Evolutionary conservation across 441 rosid genomes (phyloP).

Genomic region (Brassica hybrid): DNA sequence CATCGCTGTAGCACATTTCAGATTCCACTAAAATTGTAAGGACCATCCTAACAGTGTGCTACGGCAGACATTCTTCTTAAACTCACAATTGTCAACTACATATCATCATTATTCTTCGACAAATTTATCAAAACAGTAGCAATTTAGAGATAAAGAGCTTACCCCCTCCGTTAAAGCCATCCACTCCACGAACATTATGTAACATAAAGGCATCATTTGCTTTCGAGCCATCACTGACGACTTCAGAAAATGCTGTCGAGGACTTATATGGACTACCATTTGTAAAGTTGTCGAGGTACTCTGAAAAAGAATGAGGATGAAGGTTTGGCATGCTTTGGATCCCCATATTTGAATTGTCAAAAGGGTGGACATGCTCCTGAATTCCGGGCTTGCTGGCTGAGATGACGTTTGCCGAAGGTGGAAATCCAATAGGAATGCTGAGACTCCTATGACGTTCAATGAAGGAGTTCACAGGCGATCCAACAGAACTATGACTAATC

Average conservation of each 20-base stretch:
- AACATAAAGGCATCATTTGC: conserved; percentile 65
- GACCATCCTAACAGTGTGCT: conserved; percentile 10
- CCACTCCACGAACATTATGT: conserved; percentile 61
- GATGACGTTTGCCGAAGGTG: conserved; percentile 50
- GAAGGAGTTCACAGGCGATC: conserved; percentile 49
- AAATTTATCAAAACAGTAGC: conserved; percentile 23
- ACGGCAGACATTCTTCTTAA: conserved; percentile 12
- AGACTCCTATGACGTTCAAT: conserved; percentile 54
- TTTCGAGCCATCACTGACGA: conserved; percentile 58
- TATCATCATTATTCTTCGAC: conserved; percentile 1
- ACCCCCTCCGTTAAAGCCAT: conserved; percentile 79
- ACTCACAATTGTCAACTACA: conserved; percentile 16
- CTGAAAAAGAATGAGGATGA: conserved; percentile 69
- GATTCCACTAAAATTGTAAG: conserved; percentile 17
- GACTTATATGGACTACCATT: conserved; percentile 55
- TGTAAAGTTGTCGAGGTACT: conserved; percentile 54
- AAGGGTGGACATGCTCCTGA: conserved; percentile 47
- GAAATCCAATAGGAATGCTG: conserved; percentile 51
- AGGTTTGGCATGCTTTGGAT: conserved; percentile 55
- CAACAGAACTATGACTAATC: conserved; percentile 43
- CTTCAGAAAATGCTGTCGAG: conserved; percentile 52
- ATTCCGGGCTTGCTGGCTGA: conserved; percentile 53
- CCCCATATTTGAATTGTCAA: conserved; percentile 54
- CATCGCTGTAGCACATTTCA: conserved; percentile 24
- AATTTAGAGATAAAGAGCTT: conserved; percentile 49